Base-by-base conservation (phyloP, 306 rosid species). In the Vachellia collinsii region DNA sequence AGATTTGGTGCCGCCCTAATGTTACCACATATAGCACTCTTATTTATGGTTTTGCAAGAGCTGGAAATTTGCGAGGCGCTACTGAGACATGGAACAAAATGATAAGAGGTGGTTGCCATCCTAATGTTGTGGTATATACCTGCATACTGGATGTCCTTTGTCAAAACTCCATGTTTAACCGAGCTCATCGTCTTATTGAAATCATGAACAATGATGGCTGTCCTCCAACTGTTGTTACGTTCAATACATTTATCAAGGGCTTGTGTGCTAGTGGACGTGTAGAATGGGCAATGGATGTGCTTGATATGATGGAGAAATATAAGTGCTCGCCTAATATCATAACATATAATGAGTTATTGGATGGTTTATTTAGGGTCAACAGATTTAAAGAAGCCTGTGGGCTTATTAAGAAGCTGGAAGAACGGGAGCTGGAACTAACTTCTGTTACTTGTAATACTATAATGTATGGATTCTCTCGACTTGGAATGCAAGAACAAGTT, bases 111-210 rank as follows among this genome's bases (percentile, higher is more conserved):
- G 93, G 94, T n/a, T 90, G 91, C 23, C 90, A 41, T 65, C 98
- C 98, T 63, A 93, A 93, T 88, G 99, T 83, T 37, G 92, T 95
- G 78, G 87, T 80, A 5, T 95, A 88, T 70, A 91, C 94, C 48
- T 87, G 89, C 88, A 89, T 92, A 97, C 90, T 95, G 72, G 97
- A 91, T 83, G 92, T 85, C 41, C 97, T 95, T 64, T 90, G 96
- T 85, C 84, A 80, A 79, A 84, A 81, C 65, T 88, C 34, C 29
- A 86, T 89, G 98, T 91, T 93, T 75, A 78, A 88, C 61, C 84
- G 84, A 80, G 98, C 96, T 81, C 62, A 76, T 71, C 70, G 29
- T 72, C 92, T 91, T 62, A 80, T 93, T 48, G 90, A 91, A 75
- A 89, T 76, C 22, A 93, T 95, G 99, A 43, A 53, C 66, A 10